Percentiles rank a stretch among this genome's conserved stretches.
Conservation (phyloP, 345 rosid genomes). For the Ceriops tagal region DNA sequence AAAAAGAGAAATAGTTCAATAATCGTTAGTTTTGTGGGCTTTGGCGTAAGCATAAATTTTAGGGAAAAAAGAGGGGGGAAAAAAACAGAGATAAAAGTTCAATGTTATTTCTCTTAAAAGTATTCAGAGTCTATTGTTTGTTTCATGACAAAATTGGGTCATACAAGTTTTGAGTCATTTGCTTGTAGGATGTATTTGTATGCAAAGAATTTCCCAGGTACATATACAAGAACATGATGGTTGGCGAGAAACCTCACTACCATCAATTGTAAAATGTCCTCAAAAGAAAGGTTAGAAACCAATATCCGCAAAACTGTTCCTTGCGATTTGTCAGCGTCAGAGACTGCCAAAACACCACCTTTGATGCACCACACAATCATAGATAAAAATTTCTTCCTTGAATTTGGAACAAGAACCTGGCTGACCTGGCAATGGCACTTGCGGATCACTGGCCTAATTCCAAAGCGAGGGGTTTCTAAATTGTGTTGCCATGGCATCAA, state of each 20-base stretch:
- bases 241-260: too few relatives aligned
- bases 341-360: background rate
- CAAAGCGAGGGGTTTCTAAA: constrained; percentile 72
- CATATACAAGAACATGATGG: too few relatives aligned
- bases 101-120: too few relatives aligned
- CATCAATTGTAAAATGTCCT: background rate
- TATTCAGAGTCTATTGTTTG: too few relatives aligned
- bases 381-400: background rate
- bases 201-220: too few relatives aligned
- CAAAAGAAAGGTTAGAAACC: background rate
- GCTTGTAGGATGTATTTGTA: too few relatives aligned
- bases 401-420: background rate
- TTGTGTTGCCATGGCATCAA: constrained; percentile 64
- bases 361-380: background rate
- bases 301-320: background rate
- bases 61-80: too few relatives aligned
- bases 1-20: too few relatives aligned
- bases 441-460: constrained; percentile 33
- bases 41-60: too few relatives aligned
- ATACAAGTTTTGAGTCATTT: too few relatives aligned
- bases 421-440: background rate
- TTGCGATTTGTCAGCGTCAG: background rate
- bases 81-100: too few relatives aligned
- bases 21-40: too few relatives aligned
- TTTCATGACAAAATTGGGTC: background rate